A percentile compares a stretch with the other conserved stretches of the same genome.
phyloP scores from a whole-genome alignment of 1,284 basidiomycete genomes.

The Polyporus tsugae region DNA sequence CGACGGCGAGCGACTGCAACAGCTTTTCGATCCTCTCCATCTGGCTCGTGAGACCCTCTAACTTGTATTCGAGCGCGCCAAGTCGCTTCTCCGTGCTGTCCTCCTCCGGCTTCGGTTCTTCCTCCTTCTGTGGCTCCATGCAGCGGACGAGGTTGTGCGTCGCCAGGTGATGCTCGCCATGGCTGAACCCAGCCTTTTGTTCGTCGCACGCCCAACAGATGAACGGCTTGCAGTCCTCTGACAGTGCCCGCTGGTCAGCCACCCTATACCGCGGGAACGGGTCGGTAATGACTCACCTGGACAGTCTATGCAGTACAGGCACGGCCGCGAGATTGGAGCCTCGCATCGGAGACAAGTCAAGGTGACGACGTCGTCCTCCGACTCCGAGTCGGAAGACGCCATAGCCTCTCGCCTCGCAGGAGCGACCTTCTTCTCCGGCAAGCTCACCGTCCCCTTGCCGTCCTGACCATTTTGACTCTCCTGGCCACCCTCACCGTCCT shows the following conservation, averaged over 20 bases:
- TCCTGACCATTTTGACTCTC: neutral
- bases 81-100: constrained; percentile 27
- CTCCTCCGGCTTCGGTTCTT: constrained; percentile 10
- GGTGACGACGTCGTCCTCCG: constrained; percentile 7
- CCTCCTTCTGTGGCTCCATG: neutral
- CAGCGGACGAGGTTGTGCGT: constrained; percentile 29
- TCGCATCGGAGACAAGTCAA: constrained; percentile 29
- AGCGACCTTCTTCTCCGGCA: constrained; percentile 4
- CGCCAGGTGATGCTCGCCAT: constrained; percentile 12
- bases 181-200: constrained; percentile 17
- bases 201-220: constrained; percentile 32
- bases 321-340: constrained; percentile 28
- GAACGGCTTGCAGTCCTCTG: constrained; percentile 24
- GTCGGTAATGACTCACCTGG: constrained; percentile 18
- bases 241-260: neutral
- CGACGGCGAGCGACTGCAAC: constrained; percentile 11
- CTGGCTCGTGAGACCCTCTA: constrained; percentile 19
- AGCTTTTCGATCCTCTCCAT: constrained; percentile 32
- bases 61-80: constrained; percentile 35
- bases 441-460: neutral
- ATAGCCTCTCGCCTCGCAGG: constrained; percentile 3
- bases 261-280: neutral
- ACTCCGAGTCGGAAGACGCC: constrained; percentile 9
- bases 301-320: constrained; percentile 42
- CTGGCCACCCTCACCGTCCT: neutral